Conservation (phyloP, 1,284 basidiomycete species). For the Apiotrichum domesticum region DNA sequence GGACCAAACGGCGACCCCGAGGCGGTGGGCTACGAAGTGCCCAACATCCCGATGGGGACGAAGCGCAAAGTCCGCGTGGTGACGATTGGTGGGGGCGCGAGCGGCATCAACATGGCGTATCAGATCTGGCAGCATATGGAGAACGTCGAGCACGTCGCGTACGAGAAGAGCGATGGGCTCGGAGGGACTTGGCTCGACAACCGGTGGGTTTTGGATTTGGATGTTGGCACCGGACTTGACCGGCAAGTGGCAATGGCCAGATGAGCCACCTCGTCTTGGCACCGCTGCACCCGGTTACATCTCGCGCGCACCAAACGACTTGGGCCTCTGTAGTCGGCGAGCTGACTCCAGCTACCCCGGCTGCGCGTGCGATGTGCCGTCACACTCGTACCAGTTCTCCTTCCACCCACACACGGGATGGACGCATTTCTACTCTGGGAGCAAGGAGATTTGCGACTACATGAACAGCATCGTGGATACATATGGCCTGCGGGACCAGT, state of each 20-base stretch:
- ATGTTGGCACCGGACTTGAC: no score
- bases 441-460: slow-evolving; percentile 30
- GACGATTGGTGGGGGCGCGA: slow-evolving; percentile 13
- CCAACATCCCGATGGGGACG: slow-evolving; percentile 3
- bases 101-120: slow-evolving; percentile 12
- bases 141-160: slow-evolving; percentile 9
- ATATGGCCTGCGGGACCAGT: slow-evolving; percentile 21
- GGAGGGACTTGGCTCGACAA: slow-evolving; percentile 16
- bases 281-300: no score
- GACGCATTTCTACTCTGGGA: slow-evolving; percentile 27
- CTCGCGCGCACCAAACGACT: no score
- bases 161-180: slow-evolving; percentile 9
- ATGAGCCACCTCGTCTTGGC: no score
- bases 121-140: slow-evolving; percentile 10
- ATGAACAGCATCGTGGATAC: slow-evolving; percentile 21
- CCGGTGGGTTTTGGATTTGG: not conserved
- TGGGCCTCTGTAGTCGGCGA: no score
- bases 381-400: slow-evolving; percentile 27
- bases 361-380: slow-evolving; percentile 31
- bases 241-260: no score
- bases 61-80: slow-evolving; percentile 8
- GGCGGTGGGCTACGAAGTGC: slow-evolving; percentile 12
- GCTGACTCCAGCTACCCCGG: slow-evolving; percentile 23
- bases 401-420: slow-evolving; percentile 23
- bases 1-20: slow-evolving; percentile 13